Percentiles rank a stretch among this genome's conserved stretches.
Conservation (phyloP, 129 eudicot genomes). For the Calendula officinalis region DNA sequence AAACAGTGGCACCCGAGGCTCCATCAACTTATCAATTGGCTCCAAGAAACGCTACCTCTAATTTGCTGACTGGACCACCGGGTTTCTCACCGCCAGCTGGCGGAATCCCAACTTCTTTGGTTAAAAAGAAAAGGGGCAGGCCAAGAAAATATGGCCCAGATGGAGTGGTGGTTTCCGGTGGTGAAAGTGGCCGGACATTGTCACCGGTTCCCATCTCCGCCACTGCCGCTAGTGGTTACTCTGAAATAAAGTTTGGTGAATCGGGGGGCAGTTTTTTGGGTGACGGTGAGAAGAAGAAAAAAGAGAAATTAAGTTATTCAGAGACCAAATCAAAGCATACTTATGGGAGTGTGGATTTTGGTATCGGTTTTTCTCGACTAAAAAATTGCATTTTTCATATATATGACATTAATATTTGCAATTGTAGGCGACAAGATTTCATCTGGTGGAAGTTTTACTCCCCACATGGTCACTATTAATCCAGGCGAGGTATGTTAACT, state of each 20-base stretch:
- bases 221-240: slow-evolving; percentile 32
- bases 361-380: slow-evolving; percentile 29
- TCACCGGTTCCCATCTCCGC: slow-evolving; percentile 56
- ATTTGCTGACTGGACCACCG: slow-evolving; percentile 23
- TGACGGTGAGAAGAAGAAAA: slow-evolving; percentile 39
- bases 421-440: slow-evolving; percentile 49
- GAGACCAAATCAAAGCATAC: slow-evolving; percentile 43
- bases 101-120: slow-evolving; percentile 31
- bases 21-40: slow-evolving; percentile 56
- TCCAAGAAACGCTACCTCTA: slow-evolving; percentile 40
- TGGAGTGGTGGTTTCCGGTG: slow-evolving; percentile 31
- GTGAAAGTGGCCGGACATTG: slow-evolving; percentile 28
- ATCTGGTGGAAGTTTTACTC: slow-evolving; percentile 68
- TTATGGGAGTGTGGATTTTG: slow-evolving; percentile 46
- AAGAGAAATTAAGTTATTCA: slow-evolving; percentile 35
- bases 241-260: slow-evolving; percentile 38
- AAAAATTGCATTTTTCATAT: not conserved
- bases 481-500: slow-evolving; percentile 67
- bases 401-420: not conserved
- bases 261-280: slow-evolving; percentile 33
- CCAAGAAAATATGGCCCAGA: slow-evolving; percentile 74
- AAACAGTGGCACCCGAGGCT: slow-evolving; percentile 44
- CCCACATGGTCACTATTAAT: slow-evolving; percentile 69
- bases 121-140: slow-evolving; percentile 82
- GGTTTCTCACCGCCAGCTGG: slow-evolving; percentile 27